Conservation (phyloP, 306 rosid genomes). For the Glycine tomentella region DNA sequence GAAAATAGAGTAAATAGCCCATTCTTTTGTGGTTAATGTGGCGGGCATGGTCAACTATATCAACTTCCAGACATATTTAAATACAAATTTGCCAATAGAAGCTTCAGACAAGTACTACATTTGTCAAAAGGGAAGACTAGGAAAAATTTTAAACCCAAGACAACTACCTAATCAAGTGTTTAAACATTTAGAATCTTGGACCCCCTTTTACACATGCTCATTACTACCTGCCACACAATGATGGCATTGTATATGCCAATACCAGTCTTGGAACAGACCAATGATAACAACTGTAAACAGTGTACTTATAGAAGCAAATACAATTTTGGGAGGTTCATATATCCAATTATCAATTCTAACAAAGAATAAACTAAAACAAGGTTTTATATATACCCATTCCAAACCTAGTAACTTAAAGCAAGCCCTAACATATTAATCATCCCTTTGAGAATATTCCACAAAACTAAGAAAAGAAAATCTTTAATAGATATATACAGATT, state of each 20-base stretch:
- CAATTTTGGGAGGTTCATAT: slow-evolving; percentile 28
- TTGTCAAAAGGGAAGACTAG: slow-evolving; percentile 19
- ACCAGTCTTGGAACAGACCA: slow-evolving; percentile 21
- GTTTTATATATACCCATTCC: slow-evolving; percentile 6
- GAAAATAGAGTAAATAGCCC: slow-evolving; percentile 36
- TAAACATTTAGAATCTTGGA: slow-evolving; percentile 29
- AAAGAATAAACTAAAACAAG: slow-evolving; percentile 39
- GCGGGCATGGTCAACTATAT: slow-evolving; percentile 23
- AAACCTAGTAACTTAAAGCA: slow-evolving; percentile 32
- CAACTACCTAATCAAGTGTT: slow-evolving; percentile 30
- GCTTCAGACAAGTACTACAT: slow-evolving; percentile 33
- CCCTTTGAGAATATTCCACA: slow-evolving; percentile 28
- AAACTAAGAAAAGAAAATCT: slow-evolving; percentile 33
- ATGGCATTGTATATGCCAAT: slow-evolving; percentile 29
- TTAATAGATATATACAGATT: slow-evolving; percentile 20
- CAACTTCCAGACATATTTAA: slow-evolving; percentile 19
- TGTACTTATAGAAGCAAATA: slow-evolving; percentile 29
- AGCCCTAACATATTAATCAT: slow-evolving; percentile 40
- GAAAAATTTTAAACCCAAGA: slow-evolving; percentile 16
- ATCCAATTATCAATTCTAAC: slow-evolving; percentile 31
- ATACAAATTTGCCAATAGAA: slow-evolving; percentile 44
- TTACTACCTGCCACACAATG: slow-evolving; percentile 13
- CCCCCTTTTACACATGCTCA: slow-evolving; percentile 24
- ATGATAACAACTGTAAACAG: slow-evolving; percentile 22
- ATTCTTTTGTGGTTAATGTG: slow-evolving; percentile 31